Percentiles rank a stretch among this genome's conserved stretches.
phyloP scores from a whole-genome alignment of 192 early-diverging fungal species.

The Coemansia sp. region DNA sequence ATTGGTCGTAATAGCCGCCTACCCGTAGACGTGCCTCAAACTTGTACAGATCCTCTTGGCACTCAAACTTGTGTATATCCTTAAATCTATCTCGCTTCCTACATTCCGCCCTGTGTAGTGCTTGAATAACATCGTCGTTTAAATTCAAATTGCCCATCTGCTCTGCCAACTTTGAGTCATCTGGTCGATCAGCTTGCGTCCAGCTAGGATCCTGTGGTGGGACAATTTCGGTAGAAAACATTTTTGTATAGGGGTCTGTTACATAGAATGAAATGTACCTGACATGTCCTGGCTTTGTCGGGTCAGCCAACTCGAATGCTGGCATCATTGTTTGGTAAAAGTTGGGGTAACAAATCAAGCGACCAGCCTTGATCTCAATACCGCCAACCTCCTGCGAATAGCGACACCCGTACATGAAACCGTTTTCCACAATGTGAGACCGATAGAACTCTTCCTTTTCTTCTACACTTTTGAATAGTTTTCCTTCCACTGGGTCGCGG shows the following conservation, averaged over 20 bases:
- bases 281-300: not conserved
- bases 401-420: not conserved
- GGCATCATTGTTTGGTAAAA: slow-evolving; percentile 3
- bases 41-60: not conserved
- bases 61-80: not conserved
- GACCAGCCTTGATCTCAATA: not conserved
- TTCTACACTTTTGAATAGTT: not conserved
- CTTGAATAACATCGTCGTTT: not conserved
- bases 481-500: not conserved
- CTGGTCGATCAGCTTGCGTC: not conserved
- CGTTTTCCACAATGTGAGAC: not conserved
- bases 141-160: not conserved
- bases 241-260: not conserved
- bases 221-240: not conserved
- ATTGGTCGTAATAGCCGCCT: not conserved
- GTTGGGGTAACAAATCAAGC: not conserved
- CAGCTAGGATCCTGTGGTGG: not conserved
- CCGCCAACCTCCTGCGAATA: not conserved
- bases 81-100: not conserved
- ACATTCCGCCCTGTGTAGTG: not conserved
- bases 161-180: not conserved
- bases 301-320: not conserved
- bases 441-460: not conserved
- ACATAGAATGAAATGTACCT: not conserved
- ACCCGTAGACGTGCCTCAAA: not conserved